Conservation (phyloP, 2,329 filamentous ascomycete species). For the Phialocephala subalpina region DNA sequence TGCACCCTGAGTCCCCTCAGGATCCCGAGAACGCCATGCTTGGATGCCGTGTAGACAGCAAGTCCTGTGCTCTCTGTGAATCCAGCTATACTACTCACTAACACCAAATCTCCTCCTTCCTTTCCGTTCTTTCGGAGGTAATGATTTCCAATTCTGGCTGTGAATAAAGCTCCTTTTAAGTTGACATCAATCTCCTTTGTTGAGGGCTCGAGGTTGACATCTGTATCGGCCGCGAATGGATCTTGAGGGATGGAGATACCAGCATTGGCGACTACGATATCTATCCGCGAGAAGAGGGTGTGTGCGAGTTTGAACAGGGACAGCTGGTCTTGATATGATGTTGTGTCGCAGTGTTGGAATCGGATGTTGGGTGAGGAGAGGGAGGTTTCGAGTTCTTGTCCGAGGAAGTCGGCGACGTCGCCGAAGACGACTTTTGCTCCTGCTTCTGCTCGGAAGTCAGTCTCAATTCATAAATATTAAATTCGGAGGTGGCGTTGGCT, state of each 20-base stretch:
- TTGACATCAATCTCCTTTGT: constrained; percentile 32
- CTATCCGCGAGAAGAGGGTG: constrained; percentile 31
- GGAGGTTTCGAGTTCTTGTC: constrained; percentile 16
- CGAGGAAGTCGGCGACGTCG: constrained; percentile 22
- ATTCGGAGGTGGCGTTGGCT: not conserved
- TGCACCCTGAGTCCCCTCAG: constrained; percentile 29
- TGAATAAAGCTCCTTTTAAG: constrained; percentile 26
- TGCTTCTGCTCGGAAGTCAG: constrained; percentile 18
- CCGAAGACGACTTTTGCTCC: constrained; percentile 30
- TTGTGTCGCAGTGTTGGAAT: constrained; percentile 34
- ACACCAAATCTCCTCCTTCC: constrained; percentile 25
- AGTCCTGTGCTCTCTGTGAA: constrained; percentile 31
- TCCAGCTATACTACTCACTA: constrained; percentile 27
- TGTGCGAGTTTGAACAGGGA: constrained; percentile 32
- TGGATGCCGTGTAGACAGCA: constrained; percentile 32
- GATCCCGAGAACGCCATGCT: constrained; percentile 33
- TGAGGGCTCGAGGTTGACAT: constrained; percentile 17
- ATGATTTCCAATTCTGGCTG: constrained; percentile 24
- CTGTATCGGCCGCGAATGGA: constrained; percentile 22
- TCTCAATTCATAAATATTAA: not conserved
- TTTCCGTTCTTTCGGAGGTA: constrained; percentile 25
- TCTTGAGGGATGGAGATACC: constrained; percentile 30
- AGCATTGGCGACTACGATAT: constrained; percentile 39
- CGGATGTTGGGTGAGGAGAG: constrained; percentile 26
- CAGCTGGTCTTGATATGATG: constrained; percentile 31